Base-by-base conservation (phyloP, 345 rosid genomes). In the Draba incana region DNA sequence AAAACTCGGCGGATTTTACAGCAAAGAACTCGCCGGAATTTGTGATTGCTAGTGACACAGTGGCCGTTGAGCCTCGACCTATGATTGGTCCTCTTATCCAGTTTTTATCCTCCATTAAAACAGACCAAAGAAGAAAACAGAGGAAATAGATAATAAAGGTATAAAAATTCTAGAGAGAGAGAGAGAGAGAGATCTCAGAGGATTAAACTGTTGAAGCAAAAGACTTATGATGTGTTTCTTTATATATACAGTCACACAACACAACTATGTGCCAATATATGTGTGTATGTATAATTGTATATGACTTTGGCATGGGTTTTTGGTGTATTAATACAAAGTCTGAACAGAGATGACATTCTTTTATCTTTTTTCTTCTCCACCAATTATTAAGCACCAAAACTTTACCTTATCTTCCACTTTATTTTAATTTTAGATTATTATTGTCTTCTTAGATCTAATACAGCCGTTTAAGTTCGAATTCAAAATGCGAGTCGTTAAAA, bases 51-150 rank as follows among this genome's bases (percentile, higher is more conserved):
- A 93, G 77, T 0, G 88, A 90, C 70, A 93, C 96, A 25, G 87
- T 68, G 50, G 98, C 90, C 48, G 94, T 84, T 73, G 98, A 81
- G 41, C 98, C 97, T 3, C 83, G 89, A 69, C 98, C 98, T 43
- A 93, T 77, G 69, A 73, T 41, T 27, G 89, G 90, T 23, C 97
- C 97, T 77, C 94, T 81, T 12, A 63, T 80, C 96, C 92, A 90
- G 57, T 86, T 84, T 87, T 49, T 58, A 85, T 84, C 56, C 16
- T 76, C 80, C 66, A 68, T 28, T 42, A 45, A 44, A 73, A 43
- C 62, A 67, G 62, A 62, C 53, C 44, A 74, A 20, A 68, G 57
- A 53, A 51, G 75, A 63, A 68, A 42, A 70, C 65, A 53, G 52
- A 51, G 33, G 6, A 72, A 48, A 38, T 16, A 12, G 61, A 53